Conservation (phyloP, 176 grass and related monocot genomes). For the Paspalum vaginatum region DNA sequence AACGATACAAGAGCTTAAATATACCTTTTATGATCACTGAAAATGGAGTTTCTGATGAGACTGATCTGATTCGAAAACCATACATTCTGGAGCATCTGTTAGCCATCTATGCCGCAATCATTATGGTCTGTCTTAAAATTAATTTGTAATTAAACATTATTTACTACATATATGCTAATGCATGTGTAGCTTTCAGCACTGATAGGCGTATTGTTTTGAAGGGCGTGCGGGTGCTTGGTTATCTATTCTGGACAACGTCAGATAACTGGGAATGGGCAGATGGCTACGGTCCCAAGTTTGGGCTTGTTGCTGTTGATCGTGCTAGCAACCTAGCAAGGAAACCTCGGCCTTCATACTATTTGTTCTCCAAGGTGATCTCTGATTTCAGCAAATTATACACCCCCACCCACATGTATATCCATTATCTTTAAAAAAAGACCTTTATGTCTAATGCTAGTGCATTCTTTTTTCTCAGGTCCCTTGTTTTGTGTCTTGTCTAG, state of each 20-base stretch:
- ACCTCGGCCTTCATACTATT: slow-evolving; percentile 84
- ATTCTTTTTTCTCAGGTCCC: not conserved
- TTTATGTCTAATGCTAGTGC: slow-evolving; percentile 1
- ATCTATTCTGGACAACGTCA: slow-evolving; percentile 96
- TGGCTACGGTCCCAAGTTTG: slow-evolving; percentile 98
- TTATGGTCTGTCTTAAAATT: slow-evolving; percentile 57
- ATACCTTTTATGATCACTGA: slow-evolving; percentile 93
- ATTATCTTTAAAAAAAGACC: not conserved
- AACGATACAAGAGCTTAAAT: slow-evolving; percentile 80
- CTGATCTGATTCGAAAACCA: slow-evolving; percentile 85
- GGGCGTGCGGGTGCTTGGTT: slow-evolving; percentile 91
- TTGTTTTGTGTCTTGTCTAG: slow-evolving; percentile 9
- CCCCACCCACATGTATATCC: too few species aligned
- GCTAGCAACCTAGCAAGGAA: slow-evolving; percentile 77
- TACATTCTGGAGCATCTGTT: slow-evolving; percentile 92
- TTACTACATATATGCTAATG: slow-evolving; percentile 20
- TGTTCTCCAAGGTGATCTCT: slow-evolving; percentile 77
- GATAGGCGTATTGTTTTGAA: slow-evolving; percentile 48
- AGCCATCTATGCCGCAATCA: slow-evolving; percentile 77
- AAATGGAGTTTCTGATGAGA: slow-evolving; percentile 97
- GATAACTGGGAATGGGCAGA: slow-evolving; percentile 99
- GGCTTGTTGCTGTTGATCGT: slow-evolving; percentile 85
- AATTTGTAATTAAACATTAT: not conserved
- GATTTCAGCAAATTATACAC: not conserved
- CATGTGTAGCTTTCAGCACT: slow-evolving; percentile 18